These are phyloP conservation scores for Coemansia sp. DNA, from an alignment of 192 early-diverging fungal species.

Conservation along the genomic window DNA sequence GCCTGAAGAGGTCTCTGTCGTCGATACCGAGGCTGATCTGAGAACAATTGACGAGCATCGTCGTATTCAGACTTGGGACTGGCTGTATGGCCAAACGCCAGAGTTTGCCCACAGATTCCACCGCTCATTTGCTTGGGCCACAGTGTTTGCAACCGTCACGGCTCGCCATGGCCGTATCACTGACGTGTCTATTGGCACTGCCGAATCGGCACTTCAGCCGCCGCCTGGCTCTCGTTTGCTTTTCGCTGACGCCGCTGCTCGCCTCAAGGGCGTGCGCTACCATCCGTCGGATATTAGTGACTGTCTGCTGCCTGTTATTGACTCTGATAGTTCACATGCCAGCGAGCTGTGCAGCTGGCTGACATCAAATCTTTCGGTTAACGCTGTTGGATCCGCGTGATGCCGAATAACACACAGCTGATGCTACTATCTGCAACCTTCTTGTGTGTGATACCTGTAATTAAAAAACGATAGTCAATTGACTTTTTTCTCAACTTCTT, in stretches of 20 bases:
- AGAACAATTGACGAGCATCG: constrained; percentile 26
- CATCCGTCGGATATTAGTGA: constrained; percentile 14
- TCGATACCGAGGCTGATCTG: constrained; percentile 8
- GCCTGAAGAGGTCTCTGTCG: background rate
- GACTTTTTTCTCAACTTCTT: background rate
- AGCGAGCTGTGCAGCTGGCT: constrained; percentile 39
- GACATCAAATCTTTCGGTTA: constrained; percentile 6
- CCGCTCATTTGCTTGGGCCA: constrained; percentile 29
- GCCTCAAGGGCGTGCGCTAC: constrained; percentile 30
- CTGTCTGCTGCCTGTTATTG: constrained; percentile 12
- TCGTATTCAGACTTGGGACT: constrained; percentile 75
- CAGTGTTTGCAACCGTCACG: constrained; percentile 17
- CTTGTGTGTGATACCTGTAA: background rate
- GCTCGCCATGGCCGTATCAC: constrained; percentile 35
- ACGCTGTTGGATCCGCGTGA: background rate
- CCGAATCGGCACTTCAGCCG: constrained; percentile 12
- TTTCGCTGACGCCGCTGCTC: constrained; percentile 13
- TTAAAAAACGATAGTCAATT: background rate
- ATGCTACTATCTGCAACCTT: background rate
- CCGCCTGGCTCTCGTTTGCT: constrained; percentile 16
- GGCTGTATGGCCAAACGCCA: constrained; percentile 92
- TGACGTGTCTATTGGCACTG: background rate
- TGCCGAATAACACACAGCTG: background rate
- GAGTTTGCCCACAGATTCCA: constrained; percentile 66
- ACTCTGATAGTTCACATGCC: constrained; percentile 9